Conservation (phyloP, 129 eudicot genomes). For the Flaveria bidentis region DNA sequence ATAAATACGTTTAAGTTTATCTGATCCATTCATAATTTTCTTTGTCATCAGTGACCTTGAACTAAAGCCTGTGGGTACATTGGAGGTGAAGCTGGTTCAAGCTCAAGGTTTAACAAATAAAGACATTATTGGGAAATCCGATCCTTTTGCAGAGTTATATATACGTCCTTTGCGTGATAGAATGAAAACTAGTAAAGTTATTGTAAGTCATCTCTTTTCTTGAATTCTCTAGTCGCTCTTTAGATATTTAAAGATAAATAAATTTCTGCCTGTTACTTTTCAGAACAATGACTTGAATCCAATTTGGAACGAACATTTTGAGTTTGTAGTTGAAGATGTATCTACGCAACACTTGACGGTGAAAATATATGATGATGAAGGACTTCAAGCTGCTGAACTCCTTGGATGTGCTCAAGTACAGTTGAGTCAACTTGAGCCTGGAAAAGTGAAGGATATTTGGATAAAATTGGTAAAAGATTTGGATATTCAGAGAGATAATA, state of each 20-base stretch:
- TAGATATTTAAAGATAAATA: not conserved
- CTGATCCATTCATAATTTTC: not conserved
- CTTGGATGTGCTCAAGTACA: conserved; percentile 88
- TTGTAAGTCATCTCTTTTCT: conserved; percentile 53
- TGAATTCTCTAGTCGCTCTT: not conserved
- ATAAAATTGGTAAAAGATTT: conserved; percentile 90
- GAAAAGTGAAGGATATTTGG: conserved; percentile 95
- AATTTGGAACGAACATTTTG: conserved; percentile 97
- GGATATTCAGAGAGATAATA: conserved; percentile 87
- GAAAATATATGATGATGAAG: conserved; percentile 85
- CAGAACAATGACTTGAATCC: conserved; percentile 96
- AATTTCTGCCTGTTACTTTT: not conserved
- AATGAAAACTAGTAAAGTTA: conserved; percentile 74
- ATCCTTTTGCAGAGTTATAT: conserved; percentile 79
- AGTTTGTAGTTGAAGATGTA: conserved; percentile 82
- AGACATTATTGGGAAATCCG: conserved; percentile 95
- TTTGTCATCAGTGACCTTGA: conserved; percentile 68
- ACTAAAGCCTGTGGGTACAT: conserved; percentile 83
- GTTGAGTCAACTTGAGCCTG: conserved; percentile 75
- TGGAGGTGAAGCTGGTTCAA: conserved; percentile 96
- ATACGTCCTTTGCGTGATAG: conserved; percentile 79
- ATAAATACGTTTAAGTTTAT: conserved; percentile 8
- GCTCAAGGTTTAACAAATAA: conserved; percentile 90
- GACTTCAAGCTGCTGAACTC: conserved; percentile 88
- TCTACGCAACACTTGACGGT: conserved; percentile 89